Conservation (phyloP, 2,329 filamentous ascomycete genomes). For the Ophiognomonia clavigignenti-juglandacearum region DNA sequence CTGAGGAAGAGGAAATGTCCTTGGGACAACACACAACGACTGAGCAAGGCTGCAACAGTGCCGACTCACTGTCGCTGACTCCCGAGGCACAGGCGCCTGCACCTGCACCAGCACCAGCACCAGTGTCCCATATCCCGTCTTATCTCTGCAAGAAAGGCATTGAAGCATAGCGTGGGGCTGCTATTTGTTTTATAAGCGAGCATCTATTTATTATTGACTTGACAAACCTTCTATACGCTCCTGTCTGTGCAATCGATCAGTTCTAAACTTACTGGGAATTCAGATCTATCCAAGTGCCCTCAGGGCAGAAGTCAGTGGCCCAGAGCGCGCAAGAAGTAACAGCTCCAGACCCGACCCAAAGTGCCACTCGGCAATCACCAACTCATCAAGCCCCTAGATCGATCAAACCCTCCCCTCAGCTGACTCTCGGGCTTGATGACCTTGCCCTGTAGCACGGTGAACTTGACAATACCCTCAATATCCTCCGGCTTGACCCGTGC, state of each 20-base stretch:
- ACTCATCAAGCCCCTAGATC: conserved; percentile 73
- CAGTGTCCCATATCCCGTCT: too few species aligned
- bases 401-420: conserved; percentile 85
- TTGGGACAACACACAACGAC: conserved; percentile 9
- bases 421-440: conserved; percentile 85
- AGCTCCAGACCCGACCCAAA: too few species aligned
- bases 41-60: conserved; percentile 4
- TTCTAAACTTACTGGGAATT: too few species aligned
- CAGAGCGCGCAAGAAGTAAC: too few species aligned
- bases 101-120: too few species aligned
- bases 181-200: not conserved
- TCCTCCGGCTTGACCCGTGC: conserved; percentile 81
- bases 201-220: too few species aligned
- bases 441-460: conserved; percentile 88
- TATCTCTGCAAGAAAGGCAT: not conserved
- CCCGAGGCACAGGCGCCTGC: too few species aligned
- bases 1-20: conserved; percentile 10
- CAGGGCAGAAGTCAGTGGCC: too few species aligned
- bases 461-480: conserved; percentile 86
- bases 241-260: too few species aligned
- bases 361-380: conserved; percentile 55
- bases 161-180: not conserved
- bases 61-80: conserved; percentile 7
- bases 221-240: too few species aligned
- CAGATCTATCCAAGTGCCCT: too few species aligned